Evolutionary conservation across 257 asterid species (phyloP).

Genomic region (Cruciata laevipes): DNA sequence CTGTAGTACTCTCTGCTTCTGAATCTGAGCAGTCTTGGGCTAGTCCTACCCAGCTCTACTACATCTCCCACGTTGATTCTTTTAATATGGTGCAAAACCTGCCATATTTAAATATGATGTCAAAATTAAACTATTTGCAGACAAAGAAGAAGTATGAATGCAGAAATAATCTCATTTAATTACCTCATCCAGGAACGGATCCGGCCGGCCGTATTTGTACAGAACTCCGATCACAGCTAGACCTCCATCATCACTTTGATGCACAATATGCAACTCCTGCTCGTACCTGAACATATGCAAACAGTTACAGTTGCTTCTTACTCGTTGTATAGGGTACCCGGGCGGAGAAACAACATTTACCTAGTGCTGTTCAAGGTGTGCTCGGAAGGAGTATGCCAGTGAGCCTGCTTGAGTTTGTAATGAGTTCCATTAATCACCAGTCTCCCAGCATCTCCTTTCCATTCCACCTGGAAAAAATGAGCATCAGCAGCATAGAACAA

Average conservation of each 20-base stretch:
- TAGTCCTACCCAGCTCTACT: slow-evolving; percentile 26
- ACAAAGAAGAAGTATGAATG: neutral
- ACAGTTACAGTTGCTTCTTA: too few species aligned
- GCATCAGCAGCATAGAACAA: too few species aligned
- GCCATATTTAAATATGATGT: slow-evolving; percentile 43
- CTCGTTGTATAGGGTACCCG: too few species aligned
- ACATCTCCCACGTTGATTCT: slow-evolving; percentile 13
- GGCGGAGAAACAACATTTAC: too few species aligned
- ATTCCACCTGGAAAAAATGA: slow-evolving; percentile 37
- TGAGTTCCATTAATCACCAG: slow-evolving; percentile 32
- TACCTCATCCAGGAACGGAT: neutral
- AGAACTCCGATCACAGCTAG: slow-evolving; percentile 30
- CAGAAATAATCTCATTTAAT: too few species aligned
- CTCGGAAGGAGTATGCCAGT: slow-evolving; percentile 89
- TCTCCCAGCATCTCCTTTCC: slow-evolving; percentile 67
- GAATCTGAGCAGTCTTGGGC: slow-evolving; percentile 41
- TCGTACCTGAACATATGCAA: slow-evolving; percentile 16
- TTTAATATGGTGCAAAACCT: slow-evolving; percentile 24
- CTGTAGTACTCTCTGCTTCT: slow-evolving; percentile 53
- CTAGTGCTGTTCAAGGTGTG: slow-evolving; percentile 45
- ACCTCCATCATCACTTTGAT: slow-evolving; percentile 29
- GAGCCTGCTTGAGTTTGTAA: slow-evolving; percentile 40
- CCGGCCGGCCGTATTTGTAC: neutral
- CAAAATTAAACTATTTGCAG: neutral
- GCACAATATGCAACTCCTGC: slow-evolving; percentile 72